Evolutionary conservation across 352 stramenopile species (phyloP).

Genomic region (Globisporangium uncinulatum): DNA sequence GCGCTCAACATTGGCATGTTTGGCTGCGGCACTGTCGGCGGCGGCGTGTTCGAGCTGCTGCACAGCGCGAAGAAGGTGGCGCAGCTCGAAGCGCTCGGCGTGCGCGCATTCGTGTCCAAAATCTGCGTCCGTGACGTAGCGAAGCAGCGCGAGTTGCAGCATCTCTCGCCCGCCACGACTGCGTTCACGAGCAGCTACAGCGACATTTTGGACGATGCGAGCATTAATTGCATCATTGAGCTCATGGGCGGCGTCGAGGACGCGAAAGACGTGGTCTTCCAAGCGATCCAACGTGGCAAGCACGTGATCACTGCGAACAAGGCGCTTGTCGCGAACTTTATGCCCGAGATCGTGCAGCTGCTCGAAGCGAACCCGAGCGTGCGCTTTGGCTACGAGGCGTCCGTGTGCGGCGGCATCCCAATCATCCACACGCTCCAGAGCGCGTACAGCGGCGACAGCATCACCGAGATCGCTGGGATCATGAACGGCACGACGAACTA

Average conservation of each 20-base stretch:
- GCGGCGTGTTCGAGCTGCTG: conserved; percentile 85
- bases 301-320: conserved; percentile 98
- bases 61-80: conserved; percentile 50
- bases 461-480: conserved; percentile 93
- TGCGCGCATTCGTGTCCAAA: conserved; percentile 77
- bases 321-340: conserved; percentile 92
- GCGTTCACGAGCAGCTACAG: conserved; percentile 63
- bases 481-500: conserved; percentile 99
- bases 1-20: conserved; percentile 84
- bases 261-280: conserved; percentile 92
- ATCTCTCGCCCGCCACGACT: conserved; percentile 38
- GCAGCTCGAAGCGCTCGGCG: conserved; percentile 52
- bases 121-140: conserved; percentile 81
- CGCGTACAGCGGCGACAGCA: conserved; percentile 89
- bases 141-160: conserved; percentile 66
- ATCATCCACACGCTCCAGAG: conserved; percentile 95
- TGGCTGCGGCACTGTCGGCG: conserved; percentile 85
- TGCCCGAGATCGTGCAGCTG: conserved; percentile 88
- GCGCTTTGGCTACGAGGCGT: conserved; percentile 93
- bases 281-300: conserved; percentile 87
- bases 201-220: conserved; percentile 89
- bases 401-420: conserved; percentile 95
- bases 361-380: conserved; percentile 73
- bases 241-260: conserved; percentile 94
- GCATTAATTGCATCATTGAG: conserved; percentile 95